Base-by-base conservation (phyloP, 169 alveolate species). In the Plasmodium coatneyi region DNA sequence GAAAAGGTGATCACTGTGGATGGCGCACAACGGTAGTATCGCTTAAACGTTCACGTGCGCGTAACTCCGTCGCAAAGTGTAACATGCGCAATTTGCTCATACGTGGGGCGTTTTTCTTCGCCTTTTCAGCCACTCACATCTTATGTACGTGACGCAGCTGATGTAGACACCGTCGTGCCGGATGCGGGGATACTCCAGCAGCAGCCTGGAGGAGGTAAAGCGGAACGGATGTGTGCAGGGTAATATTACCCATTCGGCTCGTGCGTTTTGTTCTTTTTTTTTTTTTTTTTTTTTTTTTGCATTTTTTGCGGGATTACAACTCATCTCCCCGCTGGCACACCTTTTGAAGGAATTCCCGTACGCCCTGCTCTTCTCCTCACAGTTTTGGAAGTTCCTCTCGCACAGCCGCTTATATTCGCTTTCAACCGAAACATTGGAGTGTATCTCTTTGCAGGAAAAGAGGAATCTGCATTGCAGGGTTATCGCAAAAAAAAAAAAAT, bases 81-180 rank as follows among this genome's bases (percentile, higher is more conserved):
- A 41, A 14, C 71, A 19, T 82, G 80, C 12, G 43, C 12, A 56
- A n/a, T 16, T 70, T 66, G 9, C 52, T 43, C 39, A 12, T 34
- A 7, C 12, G 19, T 25, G 34, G 78, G 10, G 39, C 34, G 54
- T 9, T 36, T 36, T 43, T 30, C 36, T 84, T 84, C 39, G 36
- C n/a, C 25, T 46, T 66, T 10, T 49, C 80, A 72, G 41, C 41
- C 34, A 46, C n/a, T 84, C 79, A 84, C 92, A 32, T 66, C 92
- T 25, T 72, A 84, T 84, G 43, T 84, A 84, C 36, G 92, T 84
- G 56, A 84, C 80, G 60, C 92, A 84, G 60, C 92, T 84, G 36
- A 84, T 84, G 66, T 84, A 84, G 49, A 84, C 92, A 39, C 92
- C 92, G 54, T 84, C 92, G 46, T 72, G 66, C 22, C 92, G 82